phyloP scores from a whole-genome alignment of 768 basidiomycete species.

The Daedaleopsis nitida region DNA sequence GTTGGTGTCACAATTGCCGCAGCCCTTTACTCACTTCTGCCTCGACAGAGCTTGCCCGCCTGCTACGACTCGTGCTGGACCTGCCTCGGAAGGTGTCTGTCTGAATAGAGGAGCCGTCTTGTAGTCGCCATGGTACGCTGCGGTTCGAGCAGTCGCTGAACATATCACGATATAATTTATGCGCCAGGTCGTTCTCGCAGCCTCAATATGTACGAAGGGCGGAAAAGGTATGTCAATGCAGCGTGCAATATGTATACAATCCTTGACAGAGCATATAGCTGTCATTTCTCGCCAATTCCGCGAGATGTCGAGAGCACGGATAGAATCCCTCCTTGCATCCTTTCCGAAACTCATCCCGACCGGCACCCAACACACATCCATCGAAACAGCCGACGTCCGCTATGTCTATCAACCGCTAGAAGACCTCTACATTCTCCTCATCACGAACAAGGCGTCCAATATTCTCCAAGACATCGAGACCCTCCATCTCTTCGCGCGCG shows the following conservation, averaged over 20 bases:
- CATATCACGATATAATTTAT: not conserved
- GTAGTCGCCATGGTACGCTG: slow-evolving; percentile 10
- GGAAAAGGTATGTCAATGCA: slow-evolving; percentile 69
- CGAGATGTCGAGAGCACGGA: slow-evolving; percentile 87
- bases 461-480: slow-evolving; percentile 98
- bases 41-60: too few species aligned
- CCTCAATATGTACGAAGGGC: slow-evolving; percentile 93
- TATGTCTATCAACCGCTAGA: slow-evolving; percentile 97
- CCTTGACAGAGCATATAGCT: slow-evolving; percentile 46
- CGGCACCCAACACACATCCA: slow-evolving; percentile 94
- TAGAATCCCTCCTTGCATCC: slow-evolving; percentile 93
- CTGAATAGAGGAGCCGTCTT: not conserved
- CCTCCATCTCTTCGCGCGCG: slow-evolving; percentile 88
- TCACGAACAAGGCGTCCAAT: slow-evolving; percentile 99
- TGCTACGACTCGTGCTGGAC: not conserved
- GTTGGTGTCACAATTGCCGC: slow-evolving; percentile 13
- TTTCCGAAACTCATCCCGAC: slow-evolving; percentile 97
- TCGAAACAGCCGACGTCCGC: slow-evolving; percentile 92
- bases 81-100: not conserved
- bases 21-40: not conserved
- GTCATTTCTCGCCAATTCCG: slow-evolving; percentile 96
- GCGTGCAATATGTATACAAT: not conserved
- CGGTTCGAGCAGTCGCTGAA: not conserved
- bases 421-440: slow-evolving; percentile 94
- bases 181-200: slow-evolving; percentile 83